Conservation (phyloP, 441 rosid species). For the Pelargonium fulgidum region DNA sequence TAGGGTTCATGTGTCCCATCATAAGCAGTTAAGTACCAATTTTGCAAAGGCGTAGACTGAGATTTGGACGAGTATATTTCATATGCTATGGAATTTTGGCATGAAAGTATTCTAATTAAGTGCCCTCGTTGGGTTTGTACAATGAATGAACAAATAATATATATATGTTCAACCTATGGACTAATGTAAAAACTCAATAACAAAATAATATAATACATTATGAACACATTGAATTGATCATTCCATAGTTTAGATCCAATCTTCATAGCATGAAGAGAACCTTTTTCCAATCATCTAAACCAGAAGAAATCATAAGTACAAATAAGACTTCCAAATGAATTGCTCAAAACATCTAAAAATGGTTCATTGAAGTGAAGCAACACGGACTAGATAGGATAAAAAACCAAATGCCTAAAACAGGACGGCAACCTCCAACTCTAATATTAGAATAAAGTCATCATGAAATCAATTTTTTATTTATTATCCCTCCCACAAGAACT, state of each 20-base stretch:
- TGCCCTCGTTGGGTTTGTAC: neutral
- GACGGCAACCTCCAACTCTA: too few species aligned
- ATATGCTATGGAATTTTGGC: neutral
- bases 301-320: neutral
- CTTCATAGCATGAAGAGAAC: neutral
- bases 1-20: neutral
- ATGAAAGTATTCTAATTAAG: neutral
- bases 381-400: too few species aligned
- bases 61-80: neutral
- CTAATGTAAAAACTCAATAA: neutral
- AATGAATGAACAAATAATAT: neutral
- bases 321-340: too few species aligned
- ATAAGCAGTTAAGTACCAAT: neutral
- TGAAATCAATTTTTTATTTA: too few species aligned
- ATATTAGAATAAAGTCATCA: too few species aligned
- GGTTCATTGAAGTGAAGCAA: too few species aligned
- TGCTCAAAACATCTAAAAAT: too few species aligned
- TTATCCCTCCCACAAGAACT: too few species aligned
- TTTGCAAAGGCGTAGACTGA: neutral
- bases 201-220: neutral
- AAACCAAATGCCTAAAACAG: too few species aligned
- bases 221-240: neutral
- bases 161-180: neutral
- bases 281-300: neutral
- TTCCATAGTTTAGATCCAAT: neutral